phyloP scores from a whole-genome alignment of 2,329 filamentous ascomycete genomes.

The Fusarium sp. region DNA sequence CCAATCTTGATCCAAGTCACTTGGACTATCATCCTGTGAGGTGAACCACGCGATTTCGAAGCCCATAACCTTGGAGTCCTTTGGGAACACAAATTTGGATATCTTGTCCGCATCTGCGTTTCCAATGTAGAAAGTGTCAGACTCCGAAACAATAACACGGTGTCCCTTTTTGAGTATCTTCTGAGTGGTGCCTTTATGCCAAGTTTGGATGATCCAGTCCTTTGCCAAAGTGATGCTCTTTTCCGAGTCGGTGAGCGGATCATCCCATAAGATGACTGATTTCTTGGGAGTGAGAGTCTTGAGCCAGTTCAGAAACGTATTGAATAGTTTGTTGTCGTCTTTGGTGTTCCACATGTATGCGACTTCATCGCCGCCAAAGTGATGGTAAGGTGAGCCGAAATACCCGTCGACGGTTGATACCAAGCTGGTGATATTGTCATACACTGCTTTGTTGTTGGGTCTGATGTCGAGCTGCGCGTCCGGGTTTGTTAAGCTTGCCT shows the following conservation, averaged over 20 bases:
- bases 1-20: not conserved
- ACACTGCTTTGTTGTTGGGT: not conserved
- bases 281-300: not conserved
- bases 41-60: constrained; percentile 11
- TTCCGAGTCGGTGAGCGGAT: not conserved
- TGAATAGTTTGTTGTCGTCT: not conserved
- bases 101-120: not conserved
- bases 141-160: not conserved
- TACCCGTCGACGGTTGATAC: not conserved
- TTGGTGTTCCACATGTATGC: constrained; percentile 8
- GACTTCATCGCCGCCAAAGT: constrained; percentile 11
- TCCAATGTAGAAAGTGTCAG: constrained; percentile 4
- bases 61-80: not conserved
- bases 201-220: constrained; percentile 16
- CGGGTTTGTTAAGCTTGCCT: not conserved
- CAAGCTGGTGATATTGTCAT: not conserved
- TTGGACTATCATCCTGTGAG: not conserved
- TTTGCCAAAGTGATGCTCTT: not conserved
- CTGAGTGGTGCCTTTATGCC: not conserved
- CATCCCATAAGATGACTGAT: constrained; percentile 1
- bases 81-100: not conserved
- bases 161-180: constrained; percentile 3
- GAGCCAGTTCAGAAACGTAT: not conserved
- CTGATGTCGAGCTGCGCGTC: constrained; percentile 6
- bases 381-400: not conserved